These are phyloP conservation scores for Gossypium australe DNA, from an alignment of 345 rosid species.

Conservation along the genomic window DNA sequence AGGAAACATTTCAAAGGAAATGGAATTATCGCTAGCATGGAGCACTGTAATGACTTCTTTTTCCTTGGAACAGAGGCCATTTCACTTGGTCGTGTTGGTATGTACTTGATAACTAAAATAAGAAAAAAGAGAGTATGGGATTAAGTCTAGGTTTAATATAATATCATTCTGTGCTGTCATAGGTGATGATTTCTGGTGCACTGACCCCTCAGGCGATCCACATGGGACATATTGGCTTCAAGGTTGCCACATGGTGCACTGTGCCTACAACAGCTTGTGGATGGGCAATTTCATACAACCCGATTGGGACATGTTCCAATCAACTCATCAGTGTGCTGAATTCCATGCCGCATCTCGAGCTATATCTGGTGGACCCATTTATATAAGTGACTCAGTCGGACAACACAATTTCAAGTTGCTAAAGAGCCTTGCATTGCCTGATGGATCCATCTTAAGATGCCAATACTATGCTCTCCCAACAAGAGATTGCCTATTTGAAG, in stretches of 20 bases:
- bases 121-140: neutral
- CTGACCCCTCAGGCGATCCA: slow-evolving; percentile 86
- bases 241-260: slow-evolving; percentile 96
- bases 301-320: slow-evolving; percentile 99
- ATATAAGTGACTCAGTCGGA: slow-evolving; percentile 74
- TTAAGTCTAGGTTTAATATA: neutral
- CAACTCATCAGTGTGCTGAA: slow-evolving; percentile 87
- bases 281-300: slow-evolving; percentile 97
- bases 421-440: slow-evolving; percentile 59
- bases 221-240: slow-evolving; percentile 92
- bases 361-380: slow-evolving; percentile 82
- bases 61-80: slow-evolving; percentile 90
- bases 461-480: slow-evolving; percentile 83
- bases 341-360: slow-evolving; percentile 96
- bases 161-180: neutral
- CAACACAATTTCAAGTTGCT: slow-evolving; percentile 67
- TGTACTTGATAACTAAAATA: slow-evolving; percentile 2
- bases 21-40: slow-evolving; percentile 96
- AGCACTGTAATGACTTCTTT: slow-evolving; percentile 93
- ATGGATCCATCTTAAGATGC: slow-evolving; percentile 77
- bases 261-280: slow-evolving; percentile 95
- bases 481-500: slow-evolving; percentile 71
- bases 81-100: slow-evolving; percentile 87
- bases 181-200: slow-evolving; percentile 98
- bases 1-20: slow-evolving; percentile 78